Evolutionary conservation across 2,329 filamentous ascomycete genomes (phyloP), one percentile per base, ranked within the genome.

Genomic region (Aspergillus ochraceus): DNA sequence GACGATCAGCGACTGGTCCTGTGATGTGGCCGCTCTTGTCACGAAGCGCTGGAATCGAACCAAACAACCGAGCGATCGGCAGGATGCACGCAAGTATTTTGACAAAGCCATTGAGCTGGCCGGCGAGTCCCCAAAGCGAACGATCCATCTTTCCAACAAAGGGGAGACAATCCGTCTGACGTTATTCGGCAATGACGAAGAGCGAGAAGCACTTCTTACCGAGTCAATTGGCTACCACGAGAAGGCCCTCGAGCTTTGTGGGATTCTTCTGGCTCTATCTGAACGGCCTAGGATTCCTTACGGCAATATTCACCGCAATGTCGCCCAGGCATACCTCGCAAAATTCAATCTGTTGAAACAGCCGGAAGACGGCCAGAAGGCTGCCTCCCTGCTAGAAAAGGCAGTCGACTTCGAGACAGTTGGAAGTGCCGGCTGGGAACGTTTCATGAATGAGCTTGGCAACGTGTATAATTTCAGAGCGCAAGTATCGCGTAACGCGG

Each of bases 301-400:
- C 20, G 49, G 32, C 9, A 57, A 52, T 36, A 57, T 57, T 20
- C 49, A 57, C 24, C 55, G 55, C 55, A 57, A 57, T 30, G 49
- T 36, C 39, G 55, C 47, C 20, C 19, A 49, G 22, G 22, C 55
- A 10, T 46, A 57, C 30, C 22, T 29, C n/a, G 49, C 19, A 6
- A 20, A 36, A 6, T 57, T 46, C 19, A 11, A 17, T 20, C 8
- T 52, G 20, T 14, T 32, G 8, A 57, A 57, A 17, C 2, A 12
- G 1, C 6, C 49, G 1, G 26, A 19, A 9, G 55, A 57, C 29
- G 36, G 30, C 8, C 36, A 57, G 14, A 57, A 52, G 42, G 29
- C 32, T 6, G n/a, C 19, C 20, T 30, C n/a, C 17, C 36, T 57
- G 26, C 42, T 52, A 6, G 47, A 52, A n/a, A 51, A 57, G n/a